Percentiles rank a stretch among this genome's conserved stretches.
These are phyloP conservation scores for Colletotrichum incanum DNA, from an alignment of 2,329 filamentous ascomycete genomes.

Conservation along the genomic window DNA sequence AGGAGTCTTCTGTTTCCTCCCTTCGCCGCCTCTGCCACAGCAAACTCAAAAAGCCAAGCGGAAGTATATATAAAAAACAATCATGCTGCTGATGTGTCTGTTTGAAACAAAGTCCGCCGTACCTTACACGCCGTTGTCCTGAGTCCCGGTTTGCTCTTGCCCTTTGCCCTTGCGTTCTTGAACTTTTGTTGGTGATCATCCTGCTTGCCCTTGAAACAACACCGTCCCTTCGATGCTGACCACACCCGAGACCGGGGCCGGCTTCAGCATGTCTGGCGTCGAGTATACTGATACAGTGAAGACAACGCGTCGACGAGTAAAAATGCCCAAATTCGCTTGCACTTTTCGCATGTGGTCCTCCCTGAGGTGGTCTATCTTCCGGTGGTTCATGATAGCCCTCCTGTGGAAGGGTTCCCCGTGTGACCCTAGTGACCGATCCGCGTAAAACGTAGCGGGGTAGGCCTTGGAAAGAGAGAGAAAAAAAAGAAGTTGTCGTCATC, in stretches of 20 bases:
- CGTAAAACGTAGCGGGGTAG: constrained; percentile 45
- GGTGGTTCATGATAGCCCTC: constrained; percentile 32
- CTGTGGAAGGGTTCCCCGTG: constrained; percentile 23
- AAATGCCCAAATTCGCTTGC: constrained; percentile 60
- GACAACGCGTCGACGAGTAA: constrained; percentile 53
- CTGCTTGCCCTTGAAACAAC: constrained; percentile 45
- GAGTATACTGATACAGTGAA: constrained; percentile 62
- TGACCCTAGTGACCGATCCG: constrained; percentile 52
- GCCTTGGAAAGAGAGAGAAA: constrained; percentile 37
- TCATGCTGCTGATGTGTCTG: constrained; percentile 49
- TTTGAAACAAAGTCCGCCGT: constrained; percentile 46
- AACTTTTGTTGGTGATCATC: constrained; percentile 52
- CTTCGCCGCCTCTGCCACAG: constrained; percentile 38
- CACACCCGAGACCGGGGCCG: constrained; percentile 47
- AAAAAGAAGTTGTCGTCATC: constrained; percentile 44
- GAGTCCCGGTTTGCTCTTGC: constrained; percentile 37
- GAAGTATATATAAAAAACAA: constrained; percentile 44
- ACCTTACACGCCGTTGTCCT: constrained; percentile 48
- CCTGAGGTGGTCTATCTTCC: constrained; percentile 51
- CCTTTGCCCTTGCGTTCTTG: constrained; percentile 46
- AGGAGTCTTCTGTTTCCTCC: constrained; percentile 42
- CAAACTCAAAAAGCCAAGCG: constrained; percentile 47
- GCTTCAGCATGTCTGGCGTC: constrained; percentile 50
- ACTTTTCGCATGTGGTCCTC: constrained; percentile 57
- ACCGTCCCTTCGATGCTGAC: constrained; percentile 36